phyloP scores from a whole-genome alignment of 305 asterid genomes.

The Solanum hybrid region DNA sequence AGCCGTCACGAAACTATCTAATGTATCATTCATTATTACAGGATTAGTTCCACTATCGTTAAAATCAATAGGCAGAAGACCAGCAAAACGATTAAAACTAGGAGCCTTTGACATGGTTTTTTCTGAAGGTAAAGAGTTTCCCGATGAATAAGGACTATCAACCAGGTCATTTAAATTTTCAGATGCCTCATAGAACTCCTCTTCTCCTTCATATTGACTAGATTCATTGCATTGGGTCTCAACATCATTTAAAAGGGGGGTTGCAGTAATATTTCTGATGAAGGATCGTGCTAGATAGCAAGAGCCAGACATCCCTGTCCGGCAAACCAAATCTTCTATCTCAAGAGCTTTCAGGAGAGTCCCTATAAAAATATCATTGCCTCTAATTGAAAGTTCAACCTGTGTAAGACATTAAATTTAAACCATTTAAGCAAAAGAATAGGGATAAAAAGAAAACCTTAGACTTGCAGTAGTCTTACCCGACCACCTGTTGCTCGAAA shows the following conservation, averaged over 20 bases:
- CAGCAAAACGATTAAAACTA: constrained; percentile 62
- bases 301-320: constrained; percentile 32
- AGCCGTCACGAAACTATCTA: constrained; percentile 89
- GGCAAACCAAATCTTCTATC: constrained; percentile 67
- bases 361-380: constrained; percentile 74
- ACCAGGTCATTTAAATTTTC: constrained; percentile 63
- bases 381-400: constrained; percentile 81
- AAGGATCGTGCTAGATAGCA: constrained; percentile 76
- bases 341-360: constrained; percentile 83
- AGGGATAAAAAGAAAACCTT: background rate
- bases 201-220: constrained; percentile 67
- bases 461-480: constrained; percentile 31
- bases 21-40: constrained; percentile 34
- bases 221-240: constrained; percentile 30
- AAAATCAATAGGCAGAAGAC: constrained; percentile 55
- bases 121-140: constrained; percentile 19
- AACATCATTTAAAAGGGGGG: constrained; percentile 33
- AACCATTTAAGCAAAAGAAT: constrained; percentile 9
- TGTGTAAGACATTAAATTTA: constrained; percentile 24
- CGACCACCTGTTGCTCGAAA: constrained; percentile 95
- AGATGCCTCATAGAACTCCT: constrained; percentile 80
- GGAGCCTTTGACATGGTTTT: constrained; percentile 41
- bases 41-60: constrained; percentile 40
- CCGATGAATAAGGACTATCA: constrained; percentile 43
- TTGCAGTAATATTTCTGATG: constrained; percentile 51